Base-by-base conservation (phyloP, 805 yeast species). In the Metschnikowia matae region DNA sequence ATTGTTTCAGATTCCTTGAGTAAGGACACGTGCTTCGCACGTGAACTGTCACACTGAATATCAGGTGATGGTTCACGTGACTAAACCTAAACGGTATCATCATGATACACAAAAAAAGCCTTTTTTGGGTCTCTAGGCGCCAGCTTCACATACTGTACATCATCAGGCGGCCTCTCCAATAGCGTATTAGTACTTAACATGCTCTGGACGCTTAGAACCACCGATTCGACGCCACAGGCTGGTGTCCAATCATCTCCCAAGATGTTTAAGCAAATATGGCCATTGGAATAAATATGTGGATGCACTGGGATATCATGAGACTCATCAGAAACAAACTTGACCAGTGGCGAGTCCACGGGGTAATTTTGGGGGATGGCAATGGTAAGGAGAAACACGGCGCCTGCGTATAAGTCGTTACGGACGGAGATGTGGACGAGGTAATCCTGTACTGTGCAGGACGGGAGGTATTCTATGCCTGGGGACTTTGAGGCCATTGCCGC, bases 241-340 rank as follows among this genome's bases (percentile, higher is more conserved):
- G 89, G 87, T 0, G 86, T 73, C 89, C 89, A 84, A 39, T 78
- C 85, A 17, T 74, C 75, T 2, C 86, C 89, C 35, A 85, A 65
- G 1, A 86, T 66, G 58, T 85, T 81, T 18, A 85, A 67, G 61
- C 92, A 85, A n/a, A 85, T 85, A 58, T 86, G 91, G 1, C 91
- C 92, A 59, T 86, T 86, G 32, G 85, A 77, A 60, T 85, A 85
- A 2, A 85, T 73, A 60, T 85, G 92, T 0, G 92, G 92, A 60
- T 85, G 90, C 2, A 84, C 57, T 1, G 92, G 92, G 3, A 85
- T 76, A n/a, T 15, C 15, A 33, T 48, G 29, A 15, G 21, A 18
- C 13, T 37, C 52, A n/a, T 35, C 37, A 4, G 5, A 6, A 17
- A 51, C 36, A 33, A 56, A 56, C 10, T 45, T 48, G n/a, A 56